A percentile compares a stretch with the other conserved stretches of the same genome.
Evolutionary conservation across 768 basidiomycete genomes (phyloP).

Genomic region (Mycena crocata): DNA sequence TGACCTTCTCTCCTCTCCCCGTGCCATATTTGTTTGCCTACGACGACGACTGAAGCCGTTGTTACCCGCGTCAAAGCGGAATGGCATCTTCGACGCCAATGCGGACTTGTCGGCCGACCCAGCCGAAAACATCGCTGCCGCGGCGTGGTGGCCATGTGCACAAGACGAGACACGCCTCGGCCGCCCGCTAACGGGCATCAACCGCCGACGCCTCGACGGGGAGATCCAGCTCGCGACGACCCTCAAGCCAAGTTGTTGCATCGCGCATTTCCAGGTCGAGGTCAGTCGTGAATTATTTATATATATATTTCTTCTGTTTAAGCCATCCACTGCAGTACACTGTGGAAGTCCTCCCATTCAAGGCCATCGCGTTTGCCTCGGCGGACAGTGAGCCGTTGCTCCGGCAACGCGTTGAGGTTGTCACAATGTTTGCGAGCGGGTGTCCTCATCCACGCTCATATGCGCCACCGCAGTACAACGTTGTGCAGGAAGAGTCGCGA

Average conservation of each 20-base stretch:
- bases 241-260: slow-evolving; percentile 31
- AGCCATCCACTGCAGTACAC: slow-evolving; percentile 25
- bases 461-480: slow-evolving; percentile 33
- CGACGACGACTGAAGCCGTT: slow-evolving; percentile 27
- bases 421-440: slow-evolving; percentile 30
- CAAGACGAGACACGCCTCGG: background rate
- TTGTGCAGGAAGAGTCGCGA: slow-evolving; percentile 20
- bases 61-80: slow-evolving; percentile 25
- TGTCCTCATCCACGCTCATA: slow-evolving; percentile 24
- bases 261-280: slow-evolving; percentile 34
- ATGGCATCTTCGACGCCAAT: slow-evolving; percentile 33
- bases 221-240: slow-evolving; percentile 31
- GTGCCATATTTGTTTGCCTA: slow-evolving; percentile 27
- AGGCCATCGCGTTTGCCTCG: slow-evolving; percentile 30
- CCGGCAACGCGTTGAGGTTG: slow-evolving; percentile 29
- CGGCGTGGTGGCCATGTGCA: slow-evolving; percentile 30
- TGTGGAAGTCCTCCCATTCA: slow-evolving; percentile 36
- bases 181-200: background rate
- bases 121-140: slow-evolving; percentile 24
- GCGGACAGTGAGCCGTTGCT: slow-evolving; percentile 22
- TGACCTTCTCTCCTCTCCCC: slow-evolving; percentile 36
- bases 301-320: background rate
- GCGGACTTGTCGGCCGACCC: slow-evolving; percentile 31
- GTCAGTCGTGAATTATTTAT: slow-evolving; percentile 9
- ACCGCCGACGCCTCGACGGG: slow-evolving; percentile 25